Percentiles rank a stretch among this genome's conserved stretches.
Evolutionary conservation across 2,329 filamentous ascomycete genomes (phyloP).

Genomic region (Dothiorella sarmentorum): DNA sequence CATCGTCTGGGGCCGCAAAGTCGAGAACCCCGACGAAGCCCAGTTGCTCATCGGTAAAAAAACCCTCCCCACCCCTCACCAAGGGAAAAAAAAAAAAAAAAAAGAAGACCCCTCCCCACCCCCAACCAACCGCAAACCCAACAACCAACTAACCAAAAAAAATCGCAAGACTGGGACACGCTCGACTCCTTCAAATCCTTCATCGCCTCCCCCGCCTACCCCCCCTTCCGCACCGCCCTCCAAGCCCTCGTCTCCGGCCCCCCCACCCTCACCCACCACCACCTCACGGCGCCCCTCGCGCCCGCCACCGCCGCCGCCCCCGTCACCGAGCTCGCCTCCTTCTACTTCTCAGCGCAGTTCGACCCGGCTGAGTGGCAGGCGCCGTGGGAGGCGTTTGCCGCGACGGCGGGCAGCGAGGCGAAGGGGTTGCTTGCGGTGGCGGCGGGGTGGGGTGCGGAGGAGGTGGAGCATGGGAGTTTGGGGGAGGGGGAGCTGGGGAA

Average conservation of each 20-base stretch:
- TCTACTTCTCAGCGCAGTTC: slow-evolving; percentile 41
- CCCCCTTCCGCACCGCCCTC: slow-evolving; percentile 36
- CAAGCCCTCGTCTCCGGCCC: slow-evolving; percentile 27
- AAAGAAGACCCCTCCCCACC: too few relatives aligned
- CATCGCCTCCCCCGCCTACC: slow-evolving; percentile 35
- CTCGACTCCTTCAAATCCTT: slow-evolving; percentile 41
- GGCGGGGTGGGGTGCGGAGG: slow-evolving; percentile 36
- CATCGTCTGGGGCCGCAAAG: slow-evolving; percentile 35
- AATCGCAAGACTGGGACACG: slow-evolving; percentile 43
- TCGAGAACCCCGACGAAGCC: slow-evolving; percentile 39
- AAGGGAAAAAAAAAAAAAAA: too few relatives aligned
- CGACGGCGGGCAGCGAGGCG: slow-evolving; percentile 31
- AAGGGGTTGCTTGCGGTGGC: slow-evolving; percentile 27
- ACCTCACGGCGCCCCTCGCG: slow-evolving; percentile 29
- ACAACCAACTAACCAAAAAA: neutral
- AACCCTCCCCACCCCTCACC: neutral
- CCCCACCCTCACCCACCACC: slow-evolving; percentile 34
- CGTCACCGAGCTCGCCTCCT: slow-evolving; percentile 48
- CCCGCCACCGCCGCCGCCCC: slow-evolving; percentile 39
- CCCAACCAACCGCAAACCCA: neutral
- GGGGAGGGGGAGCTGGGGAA: slow-evolving; percentile 33
- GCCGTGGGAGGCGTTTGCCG: slow-evolving; percentile 39
- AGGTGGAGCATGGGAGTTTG: slow-evolving; percentile 20
- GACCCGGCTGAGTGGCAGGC: slow-evolving; percentile 30
- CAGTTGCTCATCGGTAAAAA: slow-evolving; percentile 42